Base-by-base conservation (phyloP, 306 rosid species). In the Styphnolobium japonicum region DNA sequence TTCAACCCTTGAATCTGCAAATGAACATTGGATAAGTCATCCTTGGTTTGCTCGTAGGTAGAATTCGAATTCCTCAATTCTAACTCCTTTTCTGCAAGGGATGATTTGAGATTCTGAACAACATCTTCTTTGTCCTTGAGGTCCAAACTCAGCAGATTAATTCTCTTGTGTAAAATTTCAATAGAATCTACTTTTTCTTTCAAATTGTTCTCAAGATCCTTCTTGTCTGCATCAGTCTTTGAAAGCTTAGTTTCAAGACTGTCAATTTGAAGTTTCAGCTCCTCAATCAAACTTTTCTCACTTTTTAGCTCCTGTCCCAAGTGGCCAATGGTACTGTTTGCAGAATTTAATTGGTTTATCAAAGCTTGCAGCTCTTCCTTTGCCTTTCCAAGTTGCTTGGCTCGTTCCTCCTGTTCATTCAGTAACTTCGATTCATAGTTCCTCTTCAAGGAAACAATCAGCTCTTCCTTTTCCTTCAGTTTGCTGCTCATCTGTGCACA, bases 381-480 rank as follows among this genome's bases (percentile, higher is more conserved):
- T 34, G 87, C 91, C 84, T 89, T 90, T 40, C 73, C 83, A n/a
- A 93, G 88, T 78, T 86, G 90, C 77, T 90, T 88, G 21, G 85
- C 58, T 71, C 57, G 82, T 82, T 93, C 93, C 84, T 89, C 93
- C 79, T 89, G 88, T 80, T 90, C 93, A 51, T 67, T 78, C 62
- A 58, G 85, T 71, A 93, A 87, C 91, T 87, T 86, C 12, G 82
- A 82, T 63, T 93, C 97, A 66, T 89, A 90, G 85, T 75, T 80
- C 78, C 68, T 90, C 88, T 79, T 89, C 80, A 86, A 62, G 22
- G 92, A 84, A 86, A 62, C 64, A 79, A 93, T 78, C 65, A 81
- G 78, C 76, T 82, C 89, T 75, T 95, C 97, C 82, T 93, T 95
- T 74, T 93, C 87, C 84, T 84, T 90, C 80, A 95, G 75, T 86